A percentile compares a stretch with the other conserved stretches of the same genome.
phyloP scores from a whole-genome alignment of 108 stramenopile genomes.

The Skeletonema costatum region DNA sequence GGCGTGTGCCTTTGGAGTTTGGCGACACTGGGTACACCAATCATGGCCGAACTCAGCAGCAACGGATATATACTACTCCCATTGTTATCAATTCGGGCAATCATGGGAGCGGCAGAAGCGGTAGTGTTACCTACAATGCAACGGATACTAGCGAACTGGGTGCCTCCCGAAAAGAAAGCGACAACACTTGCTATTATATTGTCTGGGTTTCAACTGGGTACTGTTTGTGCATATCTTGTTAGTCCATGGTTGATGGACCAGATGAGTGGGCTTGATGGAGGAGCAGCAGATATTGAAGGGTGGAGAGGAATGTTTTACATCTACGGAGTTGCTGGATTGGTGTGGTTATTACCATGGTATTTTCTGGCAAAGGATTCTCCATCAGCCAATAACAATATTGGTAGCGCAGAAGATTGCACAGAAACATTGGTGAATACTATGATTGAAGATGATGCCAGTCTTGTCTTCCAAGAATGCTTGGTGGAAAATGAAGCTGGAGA shows the following conservation, averaged over 20 bases:
- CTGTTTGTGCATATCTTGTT: conserved; percentile 76
- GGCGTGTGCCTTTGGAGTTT: conserved; percentile 74
- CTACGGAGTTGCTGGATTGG: conserved; percentile 75
- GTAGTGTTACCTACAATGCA: conserved; percentile 86
- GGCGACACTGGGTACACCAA: conserved; percentile 74
- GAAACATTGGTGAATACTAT: conserved; percentile 34
- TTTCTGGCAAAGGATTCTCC: conserved; percentile 69
- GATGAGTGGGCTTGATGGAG: conserved; percentile 43
- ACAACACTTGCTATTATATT: conserved; percentile 72
- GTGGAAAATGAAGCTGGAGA: not conserved
- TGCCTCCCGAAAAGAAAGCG: conserved; percentile 72
- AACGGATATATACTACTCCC: conserved; percentile 29
- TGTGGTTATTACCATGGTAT: conserved; percentile 80
- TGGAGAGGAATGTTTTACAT: conserved; percentile 79
- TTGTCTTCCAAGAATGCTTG: conserved; percentile 39
- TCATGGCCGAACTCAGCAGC: conserved; percentile 41
- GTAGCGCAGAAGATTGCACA: conserved; percentile 18
- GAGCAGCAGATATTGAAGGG: conserved; percentile 39
- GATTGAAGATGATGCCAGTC: conserved; percentile 48
- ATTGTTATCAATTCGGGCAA: conserved; percentile 62
- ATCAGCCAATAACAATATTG: not conserved
- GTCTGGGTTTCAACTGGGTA: conserved; percentile 81
- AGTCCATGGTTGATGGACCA: conserved; percentile 73
- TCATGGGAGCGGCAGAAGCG: conserved; percentile 83
- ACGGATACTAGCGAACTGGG: conserved; percentile 73